Evolutionary conservation across 2,329 filamentous ascomycete species (phyloP), one percentile per base, ranked within the genome.

Genomic region (Erysiphe pulchra): DNA sequence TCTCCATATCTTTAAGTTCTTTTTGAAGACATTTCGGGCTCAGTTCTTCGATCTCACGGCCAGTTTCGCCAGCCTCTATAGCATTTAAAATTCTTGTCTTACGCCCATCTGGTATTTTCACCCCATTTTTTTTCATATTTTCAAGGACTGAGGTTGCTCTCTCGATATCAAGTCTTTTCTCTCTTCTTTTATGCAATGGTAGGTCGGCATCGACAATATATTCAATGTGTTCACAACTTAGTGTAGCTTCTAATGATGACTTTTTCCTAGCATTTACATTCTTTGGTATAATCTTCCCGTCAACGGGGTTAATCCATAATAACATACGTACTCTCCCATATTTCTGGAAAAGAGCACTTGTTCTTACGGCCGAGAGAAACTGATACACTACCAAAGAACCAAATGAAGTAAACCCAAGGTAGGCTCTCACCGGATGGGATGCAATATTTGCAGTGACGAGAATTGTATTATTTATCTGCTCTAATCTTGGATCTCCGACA

Each of bases 271-370:
- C 59, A 32, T 64, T 59, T 2, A 80, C 56, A 1, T 63, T 62
- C 45, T 70, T 70, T 0, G 86, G 79, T 8, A 93, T 48, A 1
- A 82, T 52, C 1, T 59, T 50, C 7, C 60, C 54, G 47, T 83
- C 77, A 0, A 70, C 63, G 39, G 76, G 65, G 1, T 71, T 67
- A 3, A 76, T 55, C 76, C 85, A 86, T 36, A 86, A 57, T 1
- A 95, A 67, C 65, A 87, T 77, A 43, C 85, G 75, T 2, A 92
- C 76, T 16, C 77, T 69, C 2, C 87, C 87, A 56, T 84, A 86
- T 28, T 66, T 65, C 53, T 93, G 79, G 52, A 92, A 72, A 0
- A 78, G 64, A 0, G 65, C 60, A 44, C 73, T 66, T 2, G 65
- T 62, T 49, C 73, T 67, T 46, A 80, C 71, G 44, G 69, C 66